A percentile compares a stretch with the other conserved stretches of the same genome.
These are phyloP conservation scores for Pythium aphanidermatum DNA, from an alignment of 352 stramenopile species.

Conservation along the genomic window DNA sequence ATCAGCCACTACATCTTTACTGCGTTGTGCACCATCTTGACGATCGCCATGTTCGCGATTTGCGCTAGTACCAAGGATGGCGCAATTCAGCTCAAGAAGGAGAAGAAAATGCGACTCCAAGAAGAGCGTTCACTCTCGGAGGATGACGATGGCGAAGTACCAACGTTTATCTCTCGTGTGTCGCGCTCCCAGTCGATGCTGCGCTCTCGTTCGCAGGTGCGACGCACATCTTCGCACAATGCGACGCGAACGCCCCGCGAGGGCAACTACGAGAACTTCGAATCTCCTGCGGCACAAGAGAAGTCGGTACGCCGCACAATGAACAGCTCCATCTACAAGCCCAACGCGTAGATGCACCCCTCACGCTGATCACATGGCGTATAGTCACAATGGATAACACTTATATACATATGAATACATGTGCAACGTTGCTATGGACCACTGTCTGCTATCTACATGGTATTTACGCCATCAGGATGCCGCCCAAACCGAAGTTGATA, in stretches of 20 bases:
- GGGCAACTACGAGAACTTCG: conserved; percentile 74
- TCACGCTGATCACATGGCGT: too few species aligned
- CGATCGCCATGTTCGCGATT: conserved; percentile 67
- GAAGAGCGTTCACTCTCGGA: conserved; percentile 29
- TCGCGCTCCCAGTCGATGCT: conserved; percentile 80
- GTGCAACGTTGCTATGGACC: too few species aligned
- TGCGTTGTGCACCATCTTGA: conserved; percentile 57
- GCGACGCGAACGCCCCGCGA: conserved; percentile 40
- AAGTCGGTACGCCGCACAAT: conserved; percentile 17
- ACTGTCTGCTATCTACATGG: too few species aligned
- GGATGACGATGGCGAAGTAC: conserved; percentile 34
- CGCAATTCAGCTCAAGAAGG: conserved; percentile 80
- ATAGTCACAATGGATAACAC: too few species aligned
- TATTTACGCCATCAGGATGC: conserved; percentile 79
- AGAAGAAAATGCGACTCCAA: conserved; percentile 73
- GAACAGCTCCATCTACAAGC: conserved; percentile 17
- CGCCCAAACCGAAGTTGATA: conserved; percentile 92
- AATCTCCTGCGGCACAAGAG: conserved; percentile 41
- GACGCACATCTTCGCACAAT: conserved; percentile 57
- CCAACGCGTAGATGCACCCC: conserved; percentile 7
- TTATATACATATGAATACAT: conserved; percentile 4
- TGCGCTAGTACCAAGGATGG: conserved; percentile 77
- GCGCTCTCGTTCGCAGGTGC: conserved; percentile 65
- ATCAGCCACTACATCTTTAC: conserved; percentile 75
- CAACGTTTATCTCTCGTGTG: conserved; percentile 39